Evolutionary conservation across 345 rosid genomes (phyloP), one percentile per base, ranked within the genome.

Genomic region (Reutealis trisperma): DNA sequence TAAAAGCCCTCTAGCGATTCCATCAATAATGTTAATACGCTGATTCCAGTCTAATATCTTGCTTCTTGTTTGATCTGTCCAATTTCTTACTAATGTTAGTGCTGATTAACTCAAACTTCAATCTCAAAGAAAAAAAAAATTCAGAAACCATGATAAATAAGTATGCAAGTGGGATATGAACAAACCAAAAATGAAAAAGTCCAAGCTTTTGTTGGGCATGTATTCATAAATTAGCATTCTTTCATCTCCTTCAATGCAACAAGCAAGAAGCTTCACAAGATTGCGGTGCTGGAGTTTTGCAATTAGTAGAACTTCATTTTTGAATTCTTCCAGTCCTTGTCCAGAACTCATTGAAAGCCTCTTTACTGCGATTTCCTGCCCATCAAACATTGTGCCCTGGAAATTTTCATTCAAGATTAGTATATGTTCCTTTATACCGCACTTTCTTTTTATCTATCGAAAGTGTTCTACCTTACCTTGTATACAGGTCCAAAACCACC

Each of bases 1-100:
- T 27, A 85, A 59, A 70, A 84, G 87, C 58, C 91, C 89, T 70
- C 78, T 72, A 13, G 88, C 83, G n/a, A 88, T 85, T 27, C 90
- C 90, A 37, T 68, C 77, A 12, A 88, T 24, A 52, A 88, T 85
- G 71, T 72, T 22, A 6, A 61, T 52, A 21, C 85, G 77, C 61
- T 4, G 76, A 62, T 59, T 65, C 87, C 87, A 89, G 19, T 66
- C 81, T 10, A 84, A 47, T 12, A 73, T 2, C 44, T 19, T 52
- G 25, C 79, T 75, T 77, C 79, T 71, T 14, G 60, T 13, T 81
- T 34, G 49, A 80, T 87, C 89, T 89, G 81, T 44, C 8, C 21
- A 57, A 71, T 47, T 27, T 19, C n/a, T 41, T 22, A 34, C 6
- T 42, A 2, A 41, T 51, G 67, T 77, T 63, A 67, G 60, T 51